A percentile compares a stretch with the other conserved stretches of the same genome.
phyloP scores from a whole-genome alignment of 2,329 filamentous ascomycete genomes.

The Cyanodermella asteris region DNA sequence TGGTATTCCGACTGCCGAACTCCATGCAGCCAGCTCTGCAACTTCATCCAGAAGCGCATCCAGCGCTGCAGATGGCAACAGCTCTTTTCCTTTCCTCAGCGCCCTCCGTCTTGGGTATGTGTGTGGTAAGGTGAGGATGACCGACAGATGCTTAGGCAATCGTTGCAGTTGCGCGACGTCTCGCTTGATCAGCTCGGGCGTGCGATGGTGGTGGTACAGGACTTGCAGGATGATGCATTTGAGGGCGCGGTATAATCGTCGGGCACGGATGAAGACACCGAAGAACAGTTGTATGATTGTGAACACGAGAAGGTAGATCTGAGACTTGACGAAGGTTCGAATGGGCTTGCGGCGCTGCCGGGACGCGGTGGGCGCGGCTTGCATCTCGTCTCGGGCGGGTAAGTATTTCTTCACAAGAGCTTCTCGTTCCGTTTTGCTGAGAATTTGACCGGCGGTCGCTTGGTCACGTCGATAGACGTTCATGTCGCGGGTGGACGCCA shows the following conservation, averaged over 20 bases:
- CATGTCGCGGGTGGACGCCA: constrained; percentile 9
- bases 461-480: constrained; percentile 18
- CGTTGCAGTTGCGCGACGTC: constrained; percentile 57
- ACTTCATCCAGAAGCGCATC: constrained; percentile 76
- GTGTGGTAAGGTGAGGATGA: constrained; percentile 58
- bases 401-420: constrained; percentile 29
- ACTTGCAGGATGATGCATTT: constrained; percentile 59
- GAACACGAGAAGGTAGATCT: constrained; percentile 22
- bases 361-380: constrained; percentile 8
- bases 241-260: constrained; percentile 59
- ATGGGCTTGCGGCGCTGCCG: constrained; percentile 15
- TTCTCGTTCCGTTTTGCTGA: constrained; percentile 27
- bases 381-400: constrained; percentile 18
- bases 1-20: constrained; percentile 68
- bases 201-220: constrained; percentile 85
- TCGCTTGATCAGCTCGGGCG: constrained; percentile 73
- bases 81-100: constrained; percentile 46
- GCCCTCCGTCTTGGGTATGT: too few species aligned
- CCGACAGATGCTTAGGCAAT: constrained; percentile 68
- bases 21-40: constrained; percentile 84
- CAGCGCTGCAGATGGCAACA: constrained; percentile 44
- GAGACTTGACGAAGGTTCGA: constrained; percentile 21
- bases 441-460: constrained; percentile 17
- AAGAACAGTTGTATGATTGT: constrained; percentile 48
- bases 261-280: constrained; percentile 65